Conservation (phyloP, 202 grass and related monocot species). For the Musa balbisiana region DNA sequence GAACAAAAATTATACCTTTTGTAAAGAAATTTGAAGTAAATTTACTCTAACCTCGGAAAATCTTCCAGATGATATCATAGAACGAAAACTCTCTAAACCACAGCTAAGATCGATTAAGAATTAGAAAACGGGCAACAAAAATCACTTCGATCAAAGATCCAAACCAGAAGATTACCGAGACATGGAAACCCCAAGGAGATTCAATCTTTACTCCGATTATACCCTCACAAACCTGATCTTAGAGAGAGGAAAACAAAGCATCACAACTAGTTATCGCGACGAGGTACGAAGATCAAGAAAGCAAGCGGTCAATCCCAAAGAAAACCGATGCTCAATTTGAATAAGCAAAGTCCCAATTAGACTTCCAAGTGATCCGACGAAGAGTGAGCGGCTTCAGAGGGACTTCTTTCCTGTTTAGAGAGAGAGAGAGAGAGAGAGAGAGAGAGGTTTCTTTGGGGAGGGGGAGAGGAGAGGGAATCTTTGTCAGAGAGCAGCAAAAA, state of each 20-base stretch:
- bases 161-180: not conserved
- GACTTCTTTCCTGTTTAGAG: not conserved
- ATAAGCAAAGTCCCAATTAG: no score
- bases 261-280: not conserved
- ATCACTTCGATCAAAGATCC: not conserved
- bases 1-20: no score
- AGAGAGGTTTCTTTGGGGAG: no score
- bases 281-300: not conserved
- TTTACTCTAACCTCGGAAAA: no score
- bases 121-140: not conserved
- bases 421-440: not conserved
- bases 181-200: not conserved
- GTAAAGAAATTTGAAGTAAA: no score
- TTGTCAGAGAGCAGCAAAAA: not conserved
- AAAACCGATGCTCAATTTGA: not conserved
- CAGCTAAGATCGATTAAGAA: not conserved
- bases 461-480: not conserved
- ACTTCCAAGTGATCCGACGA: not conserved
- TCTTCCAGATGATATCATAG: no score
- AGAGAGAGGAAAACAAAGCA: not conserved
- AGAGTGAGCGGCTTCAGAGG: not conserved
- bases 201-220: not conserved
- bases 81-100: no score
- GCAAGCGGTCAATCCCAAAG: not conserved
- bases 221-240: not conserved